Evolutionary conservation across 78 protist species (phyloP), one percentile per base, ranked within the genome.

Genomic region (Guillardia theta): DNA sequence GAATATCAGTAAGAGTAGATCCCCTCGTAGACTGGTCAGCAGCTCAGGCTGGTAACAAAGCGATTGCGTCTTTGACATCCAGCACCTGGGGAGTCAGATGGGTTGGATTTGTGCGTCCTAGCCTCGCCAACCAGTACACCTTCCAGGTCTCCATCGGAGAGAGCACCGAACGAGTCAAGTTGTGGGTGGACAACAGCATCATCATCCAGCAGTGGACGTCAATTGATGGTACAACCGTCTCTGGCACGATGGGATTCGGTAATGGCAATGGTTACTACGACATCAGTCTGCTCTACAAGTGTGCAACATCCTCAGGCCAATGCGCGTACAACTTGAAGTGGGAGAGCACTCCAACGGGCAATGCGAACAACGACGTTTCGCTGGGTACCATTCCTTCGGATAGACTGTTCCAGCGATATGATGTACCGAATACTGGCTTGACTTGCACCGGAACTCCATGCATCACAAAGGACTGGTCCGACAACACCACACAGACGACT

Each of bases 141-240:
- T 88, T 88, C 64, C 90, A 44, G 22, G 1, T 48, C 33, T 1
- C 10, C 41, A 36, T 70, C 45, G 22, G 22, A 1, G 22, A 4
- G 46, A 30, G 53, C 33, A 4, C 48, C 1, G 93, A 88, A 44
- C 93, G 93, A 41, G 93, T 88, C 41, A 45, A 48, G 64, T 64
- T 88, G 30, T 88, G 93, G 93, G 93, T 88, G 43, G 93, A 88
- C 93, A 88, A 88, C 64, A 48, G 76, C 62, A 45, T 88, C 76
- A 48, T 88, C 93, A 48, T 88, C 93, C n/a, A 88, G 47, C 93
- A 88, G 76, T 88, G 93, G 93, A 46, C 54, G 41, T 88, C 93
- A 18, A 54, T 88, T n/a, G 45, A 37, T 8, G 6, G 76, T 3
- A 88, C 93, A 27, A 22, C 37, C 24, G 48, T 43, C 47, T 30